Evolutionary conservation across 2,329 filamentous ascomycete species (phyloP).

Genomic region (Stylonectria norvegica): DNA sequence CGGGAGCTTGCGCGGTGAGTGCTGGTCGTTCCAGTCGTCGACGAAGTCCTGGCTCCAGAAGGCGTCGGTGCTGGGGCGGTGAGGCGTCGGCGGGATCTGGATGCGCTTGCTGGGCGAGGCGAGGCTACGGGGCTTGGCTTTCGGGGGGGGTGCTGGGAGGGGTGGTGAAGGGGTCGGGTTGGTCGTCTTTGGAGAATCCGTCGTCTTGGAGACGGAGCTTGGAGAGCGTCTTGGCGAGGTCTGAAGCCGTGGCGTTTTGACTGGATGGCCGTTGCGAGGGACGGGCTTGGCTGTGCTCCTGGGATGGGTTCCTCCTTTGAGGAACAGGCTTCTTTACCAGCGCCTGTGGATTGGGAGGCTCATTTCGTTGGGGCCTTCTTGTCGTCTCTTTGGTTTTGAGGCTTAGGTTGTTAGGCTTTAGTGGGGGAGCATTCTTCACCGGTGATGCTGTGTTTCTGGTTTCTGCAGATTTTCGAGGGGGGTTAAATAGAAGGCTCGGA

Average conservation of each 20-base stretch:
- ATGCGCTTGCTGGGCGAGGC: conserved; percentile 31
- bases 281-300: neutral
- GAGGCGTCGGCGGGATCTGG: conserved; percentile 51
- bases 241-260: conserved; percentile 11
- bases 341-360: too few relatives aligned
- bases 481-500: conserved; percentile 1
- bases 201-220: conserved; percentile 20
- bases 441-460: conserved; percentile 1
- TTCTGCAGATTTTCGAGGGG: neutral
- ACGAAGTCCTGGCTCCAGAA: conserved; percentile 60
- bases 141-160: conserved; percentile 21
- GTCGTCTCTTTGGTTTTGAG: too few relatives aligned
- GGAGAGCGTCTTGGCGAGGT: conserved; percentile 23
- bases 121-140: conserved; percentile 17
- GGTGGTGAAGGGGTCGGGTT: conserved; percentile 16
- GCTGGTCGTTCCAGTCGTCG: conserved; percentile 62
- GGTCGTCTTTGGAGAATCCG: neutral
- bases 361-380: neutral
- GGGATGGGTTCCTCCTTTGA: conserved; percentile 2
- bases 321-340: conserved; percentile 3
- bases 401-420: conserved; percentile 4
- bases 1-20: conserved; percentile 50
- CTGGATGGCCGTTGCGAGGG: neutral
- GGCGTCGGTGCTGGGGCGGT: conserved; percentile 50
- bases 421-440: conserved; percentile 6